These are phyloP conservation scores for Oidiodendron maius DNA, from an alignment of 495 filamentous ascomycete genomes.

Conservation along the genomic window DNA sequence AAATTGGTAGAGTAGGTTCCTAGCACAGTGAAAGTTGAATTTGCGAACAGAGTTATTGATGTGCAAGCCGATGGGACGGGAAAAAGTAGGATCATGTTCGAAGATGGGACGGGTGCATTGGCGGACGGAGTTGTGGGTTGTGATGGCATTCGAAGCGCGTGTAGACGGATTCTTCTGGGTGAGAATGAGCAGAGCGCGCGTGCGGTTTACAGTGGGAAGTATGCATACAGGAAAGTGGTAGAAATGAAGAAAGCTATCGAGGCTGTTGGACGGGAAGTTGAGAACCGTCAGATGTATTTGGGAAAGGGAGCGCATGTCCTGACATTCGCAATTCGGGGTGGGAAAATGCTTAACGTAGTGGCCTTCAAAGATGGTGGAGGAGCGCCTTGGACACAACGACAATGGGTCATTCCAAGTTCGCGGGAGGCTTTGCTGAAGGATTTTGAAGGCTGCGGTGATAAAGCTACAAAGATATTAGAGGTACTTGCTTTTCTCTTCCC, in stretches of 20 bases:
- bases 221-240: conserved; percentile 46
- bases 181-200: conserved; percentile 21
- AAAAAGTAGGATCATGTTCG: conserved; percentile 41
- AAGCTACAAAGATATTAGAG: conserved; percentile 38
- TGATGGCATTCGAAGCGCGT: conserved; percentile 49
- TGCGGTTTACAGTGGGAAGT: conserved; percentile 43
- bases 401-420: conserved; percentile 49
- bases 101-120: conserved; percentile 42
- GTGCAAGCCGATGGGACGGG: conserved; percentile 6
- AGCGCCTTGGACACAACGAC: conserved; percentile 25
- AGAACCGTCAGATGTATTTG: conserved; percentile 48
- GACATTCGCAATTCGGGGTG: conserved; percentile 60
- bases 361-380: conserved; percentile 26
- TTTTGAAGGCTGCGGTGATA: conserved; percentile 46
- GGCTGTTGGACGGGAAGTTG: conserved; percentile 43
- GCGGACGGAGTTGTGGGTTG: conserved; percentile 50
- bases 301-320: conserved; percentile 51
- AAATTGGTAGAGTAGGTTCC: conserved; percentile 50
- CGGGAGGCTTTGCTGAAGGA: conserved; percentile 50
- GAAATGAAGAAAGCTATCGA: conserved; percentile 48
- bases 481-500: too few species aligned
- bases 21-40: conserved; percentile 26
- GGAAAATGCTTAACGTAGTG: conserved; percentile 10
- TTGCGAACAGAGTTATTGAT: conserved; percentile 28
- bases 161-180: conserved; percentile 37